phyloP scores from a whole-genome alignment of 805 yeast species.

The Hanseniaspora hatyaiensis region DNA sequence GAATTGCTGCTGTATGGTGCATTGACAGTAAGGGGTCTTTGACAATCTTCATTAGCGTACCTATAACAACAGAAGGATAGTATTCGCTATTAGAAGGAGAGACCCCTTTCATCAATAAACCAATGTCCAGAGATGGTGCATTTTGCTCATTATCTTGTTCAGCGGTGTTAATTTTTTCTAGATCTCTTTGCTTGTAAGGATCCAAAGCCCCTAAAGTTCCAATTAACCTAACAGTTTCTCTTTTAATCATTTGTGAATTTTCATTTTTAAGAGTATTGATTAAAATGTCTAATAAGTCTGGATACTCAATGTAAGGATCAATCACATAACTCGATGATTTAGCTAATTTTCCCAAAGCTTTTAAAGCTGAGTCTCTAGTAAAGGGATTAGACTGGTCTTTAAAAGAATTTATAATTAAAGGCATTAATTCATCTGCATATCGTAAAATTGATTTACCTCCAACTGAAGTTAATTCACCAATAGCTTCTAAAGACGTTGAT shows the following conservation, averaged over 20 bases:
- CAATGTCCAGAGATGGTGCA: slow-evolving; percentile 83
- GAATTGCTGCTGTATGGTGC: slow-evolving; percentile 87
- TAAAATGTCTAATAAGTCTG: slow-evolving; percentile 71
- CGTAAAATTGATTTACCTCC: slow-evolving; percentile 76
- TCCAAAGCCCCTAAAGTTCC: slow-evolving; percentile 95
- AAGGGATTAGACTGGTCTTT: slow-evolving; percentile 85
- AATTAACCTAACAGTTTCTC: slow-evolving; percentile 78
- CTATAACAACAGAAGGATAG: slow-evolving; percentile 88
- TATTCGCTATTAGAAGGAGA: slow-evolving; percentile 88
- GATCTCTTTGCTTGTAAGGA: slow-evolving; percentile 88
- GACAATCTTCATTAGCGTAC: slow-evolving; percentile 68
- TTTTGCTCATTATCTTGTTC: slow-evolving; percentile 53
- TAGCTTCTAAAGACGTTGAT: slow-evolving; percentile 68
- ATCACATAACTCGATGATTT: slow-evolving; percentile 90
- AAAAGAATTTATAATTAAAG: slow-evolving; percentile 70
- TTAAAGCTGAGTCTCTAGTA: slow-evolving; percentile 81
- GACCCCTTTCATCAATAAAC: slow-evolving; percentile 82
- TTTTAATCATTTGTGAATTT: slow-evolving; percentile 54
- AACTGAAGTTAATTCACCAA: slow-evolving; percentile 80
- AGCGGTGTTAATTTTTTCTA: slow-evolving; percentile 55
- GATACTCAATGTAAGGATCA: slow-evolving; percentile 83
- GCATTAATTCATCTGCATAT: slow-evolving; percentile 70
- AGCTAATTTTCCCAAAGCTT: slow-evolving; percentile 77
- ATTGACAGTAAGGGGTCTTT: slow-evolving; percentile 74
- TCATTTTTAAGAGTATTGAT: slow-evolving; percentile 76